Evolutionary conservation across 2,329 filamentous ascomycete species (phyloP).

Genomic region (Fusarium sp.): DNA sequence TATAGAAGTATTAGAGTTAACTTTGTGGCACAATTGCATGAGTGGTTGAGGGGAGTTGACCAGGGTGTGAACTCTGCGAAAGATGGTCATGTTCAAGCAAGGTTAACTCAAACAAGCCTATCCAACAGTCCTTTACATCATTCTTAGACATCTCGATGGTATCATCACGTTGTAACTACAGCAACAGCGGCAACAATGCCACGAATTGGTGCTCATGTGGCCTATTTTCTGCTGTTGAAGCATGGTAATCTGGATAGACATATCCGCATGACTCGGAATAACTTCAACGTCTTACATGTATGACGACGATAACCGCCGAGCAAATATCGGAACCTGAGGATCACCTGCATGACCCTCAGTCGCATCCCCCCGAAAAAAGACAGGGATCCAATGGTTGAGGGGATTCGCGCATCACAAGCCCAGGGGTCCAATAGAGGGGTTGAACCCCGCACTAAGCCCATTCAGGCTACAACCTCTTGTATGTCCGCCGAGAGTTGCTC

Average conservation of each 20-base stretch:
- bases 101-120: neutral
- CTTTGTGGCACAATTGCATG: neutral
- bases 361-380: neutral
- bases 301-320: neutral
- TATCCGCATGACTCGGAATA: neutral
- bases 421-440: slow-evolving; percentile 35
- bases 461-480: slow-evolving; percentile 30
- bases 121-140: neutral
- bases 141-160: neutral
- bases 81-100: neutral
- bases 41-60: neutral
- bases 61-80: neutral
- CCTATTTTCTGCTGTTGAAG: neutral
- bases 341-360: neutral
- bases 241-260: neutral
- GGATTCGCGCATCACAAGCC: slow-evolving; percentile 10
- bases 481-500: slow-evolving; percentile 19
- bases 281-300: neutral
- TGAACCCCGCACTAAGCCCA: slow-evolving; percentile 43
- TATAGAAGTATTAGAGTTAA: neutral
- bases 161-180: neutral
- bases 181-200: neutral
- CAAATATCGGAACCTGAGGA: neutral
- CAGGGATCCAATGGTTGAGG: slow-evolving; percentile 28
- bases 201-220: neutral